Evolutionary conservation across 2,329 filamentous ascomycete species (phyloP).

Genomic region (Sphaerulina populicola): DNA sequence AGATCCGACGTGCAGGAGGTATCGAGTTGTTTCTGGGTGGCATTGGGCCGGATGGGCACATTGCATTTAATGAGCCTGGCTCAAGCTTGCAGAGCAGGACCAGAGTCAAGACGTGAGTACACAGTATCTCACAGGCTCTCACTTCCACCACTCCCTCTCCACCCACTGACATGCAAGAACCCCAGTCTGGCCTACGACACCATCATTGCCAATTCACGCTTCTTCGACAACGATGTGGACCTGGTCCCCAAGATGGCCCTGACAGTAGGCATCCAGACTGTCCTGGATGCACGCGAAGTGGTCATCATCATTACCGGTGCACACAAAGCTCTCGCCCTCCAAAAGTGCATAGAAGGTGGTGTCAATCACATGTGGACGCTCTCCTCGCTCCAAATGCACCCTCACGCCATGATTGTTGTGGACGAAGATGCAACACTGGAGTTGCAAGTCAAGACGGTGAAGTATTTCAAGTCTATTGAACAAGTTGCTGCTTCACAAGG

Average conservation of each 20-base stretch:
- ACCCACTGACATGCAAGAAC: neutral
- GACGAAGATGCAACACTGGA: constrained; percentile 60
- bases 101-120: constrained; percentile 60
- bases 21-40: constrained; percentile 82
- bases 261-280: constrained; percentile 76
- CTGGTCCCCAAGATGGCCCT: constrained; percentile 74
- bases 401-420: constrained; percentile 71
- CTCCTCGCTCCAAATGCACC: constrained; percentile 70
- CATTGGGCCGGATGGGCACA: constrained; percentile 78
- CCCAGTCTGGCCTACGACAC: constrained; percentile 65
- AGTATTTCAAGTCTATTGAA: constrained; percentile 46
- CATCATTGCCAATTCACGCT: constrained; percentile 74
- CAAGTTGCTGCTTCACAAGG: constrained; percentile 39
- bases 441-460: constrained; percentile 40
- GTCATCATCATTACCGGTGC: constrained; percentile 74
- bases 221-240: constrained; percentile 66
- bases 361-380: constrained; percentile 90
- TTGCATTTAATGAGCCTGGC: constrained; percentile 85
- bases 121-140: too few relatives aligned
- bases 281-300: constrained; percentile 70
- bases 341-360: constrained; percentile 71
- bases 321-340: constrained; percentile 70
- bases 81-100: constrained; percentile 69
- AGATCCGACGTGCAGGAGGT: constrained; percentile 64
- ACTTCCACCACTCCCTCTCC: too few relatives aligned